Percentiles rank a stretch among this genome's conserved stretches.
These are phyloP conservation scores for Aspergillus brunneoviolaceus DNA, from an alignment of 2,329 filamentous ascomycete genomes.

Conservation along the genomic window DNA sequence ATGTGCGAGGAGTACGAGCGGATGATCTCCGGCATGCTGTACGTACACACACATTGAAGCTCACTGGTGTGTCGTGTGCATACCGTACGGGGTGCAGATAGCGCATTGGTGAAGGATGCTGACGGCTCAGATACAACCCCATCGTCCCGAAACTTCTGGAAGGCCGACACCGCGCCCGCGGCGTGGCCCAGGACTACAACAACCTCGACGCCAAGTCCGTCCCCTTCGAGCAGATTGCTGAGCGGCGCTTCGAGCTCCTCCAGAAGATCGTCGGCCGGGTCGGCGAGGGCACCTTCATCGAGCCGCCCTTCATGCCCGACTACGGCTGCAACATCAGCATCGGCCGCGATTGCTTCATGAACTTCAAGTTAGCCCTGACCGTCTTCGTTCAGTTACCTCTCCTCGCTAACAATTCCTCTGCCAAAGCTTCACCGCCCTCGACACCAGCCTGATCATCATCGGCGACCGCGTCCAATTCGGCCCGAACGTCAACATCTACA, in stretches of 20 bases:
- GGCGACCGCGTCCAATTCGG: conserved; percentile 56
- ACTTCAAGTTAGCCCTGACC: conserved; percentile 29
- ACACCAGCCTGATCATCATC: conserved; percentile 54
- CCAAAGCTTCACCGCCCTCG: conserved; percentile 55
- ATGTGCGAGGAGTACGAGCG: conserved; percentile 37
- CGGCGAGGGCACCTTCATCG: conserved; percentile 31
- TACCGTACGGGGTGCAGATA: too few species aligned
- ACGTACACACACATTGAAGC: conserved; percentile 1
- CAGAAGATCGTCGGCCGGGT: conserved; percentile 29
- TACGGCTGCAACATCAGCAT: conserved; percentile 36
- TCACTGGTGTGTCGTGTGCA: not conserved
- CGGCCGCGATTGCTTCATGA: conserved; percentile 33
- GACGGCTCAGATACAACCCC: conserved; percentile 31
- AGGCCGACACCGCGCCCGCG: conserved; percentile 30
- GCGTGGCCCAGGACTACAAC: conserved; percentile 31
- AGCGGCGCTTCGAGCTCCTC: conserved; percentile 27
- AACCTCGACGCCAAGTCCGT: conserved; percentile 26
- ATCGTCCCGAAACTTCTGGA: conserved; percentile 25
- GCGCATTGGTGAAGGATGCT: not conserved
- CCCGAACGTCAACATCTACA: conserved; percentile 54
- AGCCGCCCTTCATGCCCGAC: conserved; percentile 33
- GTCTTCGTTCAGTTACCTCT: not conserved
- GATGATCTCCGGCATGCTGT: conserved; percentile 41
- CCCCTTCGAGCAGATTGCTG: conserved; percentile 27
- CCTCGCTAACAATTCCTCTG: not conserved